Base-by-base conservation (phyloP, 805 yeast genomes). In the Ogataea polymorpha region DNA sequence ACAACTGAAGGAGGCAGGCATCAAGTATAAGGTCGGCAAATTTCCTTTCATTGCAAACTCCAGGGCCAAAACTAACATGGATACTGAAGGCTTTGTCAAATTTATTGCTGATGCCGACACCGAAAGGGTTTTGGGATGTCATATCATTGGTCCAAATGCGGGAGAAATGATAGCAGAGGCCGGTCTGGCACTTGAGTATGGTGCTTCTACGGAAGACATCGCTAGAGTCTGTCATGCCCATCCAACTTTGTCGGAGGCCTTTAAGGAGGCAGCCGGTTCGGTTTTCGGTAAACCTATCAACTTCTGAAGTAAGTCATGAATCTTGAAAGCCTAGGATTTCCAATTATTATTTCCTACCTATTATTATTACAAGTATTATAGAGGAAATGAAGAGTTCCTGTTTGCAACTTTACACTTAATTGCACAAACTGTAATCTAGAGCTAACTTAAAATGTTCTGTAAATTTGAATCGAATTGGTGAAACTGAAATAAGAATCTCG, bases 131-230 rank as follows among this genome's bases (percentile, higher is more conserved):
- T 74, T 93, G 53, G 99, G 99, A 67, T 89, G 86, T 48, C 99
- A 93, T 74, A 91, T 93, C 65, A 84, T 90, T 55, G 99, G 99
- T 56, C 86, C 99, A 55, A 90, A 87, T 63, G 99, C 99, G 45
- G 99, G 99, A 71, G 99, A 93, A 76, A 87, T 93, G 96, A 93
- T 93, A 65, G 98, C 95, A 53, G 99, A 95, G 75, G 97, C 89
- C 50, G 95, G 96, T 54, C 77, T 93, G 63, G 99, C 99, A 32
- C 67, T 93, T 50, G 99, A 93, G 73, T 93, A 93, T 71, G 99
- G 99, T 67, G 99, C 99, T 41, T 83, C 95, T 9, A 86, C 96
- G 39, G 99, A 93, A 73, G 99, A 93, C 64, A 76, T 93, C 58
- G 95, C 97, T 49, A 86, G 99, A 74, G 86, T 88, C 30, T 91